These are phyloP conservation scores for Eimeria brunetti DNA, from an alignment of 169 alveolate species.

Conservation along the genomic window DNA sequence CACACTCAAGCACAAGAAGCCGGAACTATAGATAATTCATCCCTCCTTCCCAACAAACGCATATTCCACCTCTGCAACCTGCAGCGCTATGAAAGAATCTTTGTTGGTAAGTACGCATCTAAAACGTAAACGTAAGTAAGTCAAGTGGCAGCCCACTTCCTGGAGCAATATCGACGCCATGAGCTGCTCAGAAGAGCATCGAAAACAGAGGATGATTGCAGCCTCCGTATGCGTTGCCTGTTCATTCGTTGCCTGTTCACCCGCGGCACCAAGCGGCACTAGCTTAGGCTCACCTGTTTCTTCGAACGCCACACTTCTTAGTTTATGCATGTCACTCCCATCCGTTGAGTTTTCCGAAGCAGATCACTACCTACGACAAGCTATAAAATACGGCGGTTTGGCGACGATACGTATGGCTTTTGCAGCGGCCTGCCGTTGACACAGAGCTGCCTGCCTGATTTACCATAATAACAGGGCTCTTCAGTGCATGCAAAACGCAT, in stretches of 20 bases:
- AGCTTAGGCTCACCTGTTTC: neutral
- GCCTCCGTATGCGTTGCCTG: neutral
- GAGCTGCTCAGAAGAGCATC: neutral
- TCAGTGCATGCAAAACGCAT: neutral
- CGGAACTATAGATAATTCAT: too few relatives aligned
- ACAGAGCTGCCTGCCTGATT: neutral
- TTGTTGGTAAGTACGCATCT: neutral
- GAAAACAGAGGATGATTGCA: neutral
- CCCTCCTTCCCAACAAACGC: neutral
- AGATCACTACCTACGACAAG: neutral
- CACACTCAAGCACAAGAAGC: neutral
- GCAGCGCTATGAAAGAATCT: neutral
- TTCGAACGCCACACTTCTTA: neutral
- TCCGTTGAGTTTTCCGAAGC: neutral
- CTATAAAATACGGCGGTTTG: neutral
- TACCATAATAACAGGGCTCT: neutral
- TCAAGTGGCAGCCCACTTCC: neutral
- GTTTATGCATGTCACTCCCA: neutral
- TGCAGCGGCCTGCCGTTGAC: neutral
- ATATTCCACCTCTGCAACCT: neutral
- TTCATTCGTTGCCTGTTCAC: neutral
- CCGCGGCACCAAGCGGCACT: neutral
- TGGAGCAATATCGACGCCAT: neutral
- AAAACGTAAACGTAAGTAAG: too few relatives aligned
- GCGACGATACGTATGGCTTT: neutral